Conservation (phyloP, 2,329 filamentous ascomycete species). For the Teratosphaeria zuluensis region DNA sequence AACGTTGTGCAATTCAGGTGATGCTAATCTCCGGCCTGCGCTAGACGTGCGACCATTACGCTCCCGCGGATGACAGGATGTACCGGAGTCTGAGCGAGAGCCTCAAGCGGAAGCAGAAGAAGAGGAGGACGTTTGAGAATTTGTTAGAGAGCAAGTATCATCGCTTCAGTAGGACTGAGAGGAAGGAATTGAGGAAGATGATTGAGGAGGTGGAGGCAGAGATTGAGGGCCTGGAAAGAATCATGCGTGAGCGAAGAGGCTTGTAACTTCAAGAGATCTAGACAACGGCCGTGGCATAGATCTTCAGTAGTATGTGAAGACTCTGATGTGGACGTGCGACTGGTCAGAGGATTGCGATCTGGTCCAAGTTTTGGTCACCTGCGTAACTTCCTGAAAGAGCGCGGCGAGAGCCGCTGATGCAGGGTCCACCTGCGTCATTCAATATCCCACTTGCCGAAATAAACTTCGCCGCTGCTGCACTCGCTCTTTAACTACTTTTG, state of each 20-base stretch:
- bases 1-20: no score
- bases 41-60: no score
- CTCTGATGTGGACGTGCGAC: not conserved
- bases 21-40: no score
- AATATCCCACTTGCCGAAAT: not conserved
- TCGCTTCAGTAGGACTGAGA: not conserved
- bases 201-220: not conserved
- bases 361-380: not conserved
- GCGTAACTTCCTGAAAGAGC: not conserved
- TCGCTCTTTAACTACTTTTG: not conserved
- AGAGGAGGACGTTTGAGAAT: not conserved
- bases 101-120: not conserved
- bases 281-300: no score
- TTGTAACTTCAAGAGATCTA: no score
- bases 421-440: not conserved
- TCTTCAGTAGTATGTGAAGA: no score
- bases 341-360: not conserved
- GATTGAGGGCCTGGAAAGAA: not conserved
- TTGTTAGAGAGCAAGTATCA: not conserved
- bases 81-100: not conserved
- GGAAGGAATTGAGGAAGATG: not conserved
- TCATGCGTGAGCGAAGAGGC: not conserved
- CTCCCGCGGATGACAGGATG: not conserved
- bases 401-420: not conserved
- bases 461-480: not conserved